Percentiles rank a stretch among this genome's conserved stretches.
phyloP scores from a whole-genome alignment of 83 land plant genomes.

The Diphasiastrum complanatum region DNA sequence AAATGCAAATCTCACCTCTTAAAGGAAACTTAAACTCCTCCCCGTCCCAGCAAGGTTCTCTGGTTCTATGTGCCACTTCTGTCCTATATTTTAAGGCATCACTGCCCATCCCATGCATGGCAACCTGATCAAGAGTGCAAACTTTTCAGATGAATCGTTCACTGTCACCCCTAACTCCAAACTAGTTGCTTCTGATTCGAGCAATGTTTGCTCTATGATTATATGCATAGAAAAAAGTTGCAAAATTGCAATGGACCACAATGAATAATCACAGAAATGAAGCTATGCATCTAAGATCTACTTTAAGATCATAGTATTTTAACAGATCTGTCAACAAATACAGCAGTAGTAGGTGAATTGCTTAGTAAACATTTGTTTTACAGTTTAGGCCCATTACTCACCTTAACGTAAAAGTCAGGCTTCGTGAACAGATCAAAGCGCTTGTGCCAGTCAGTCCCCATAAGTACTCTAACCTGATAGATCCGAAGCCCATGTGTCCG shows the following conservation, averaged over 20 bases:
- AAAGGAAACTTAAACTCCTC: slow-evolving; percentile 33
- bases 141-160: not conserved
- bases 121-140: slow-evolving; percentile 15
- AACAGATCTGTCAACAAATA: not conserved
- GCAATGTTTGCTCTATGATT: not conserved
- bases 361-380: too few relatives aligned
- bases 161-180: not conserved
- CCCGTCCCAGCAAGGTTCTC: slow-evolving; percentile 36
- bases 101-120: slow-evolving; percentile 31
- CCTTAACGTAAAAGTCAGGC: slow-evolving; percentile 40
- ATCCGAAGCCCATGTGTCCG: too few relatives aligned
- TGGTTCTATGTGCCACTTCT: slow-evolving; percentile 3
- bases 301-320: not conserved
- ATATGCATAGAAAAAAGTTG: not conserved
- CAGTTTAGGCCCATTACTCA: too few relatives aligned
- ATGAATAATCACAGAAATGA: not conserved
- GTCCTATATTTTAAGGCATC: slow-evolving; percentile 27
- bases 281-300: not conserved
- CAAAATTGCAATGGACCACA: not conserved
- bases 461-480: slow-evolving; percentile 26
- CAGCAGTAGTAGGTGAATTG: not conserved
- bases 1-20: slow-evolving; percentile 26
- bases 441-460: slow-evolving; percentile 37
- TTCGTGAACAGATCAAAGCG: slow-evolving; percentile 28
- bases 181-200: not conserved